Conservation (phyloP, 1,284 basidiomycete species). For the Chalciporus sp. region DNA sequence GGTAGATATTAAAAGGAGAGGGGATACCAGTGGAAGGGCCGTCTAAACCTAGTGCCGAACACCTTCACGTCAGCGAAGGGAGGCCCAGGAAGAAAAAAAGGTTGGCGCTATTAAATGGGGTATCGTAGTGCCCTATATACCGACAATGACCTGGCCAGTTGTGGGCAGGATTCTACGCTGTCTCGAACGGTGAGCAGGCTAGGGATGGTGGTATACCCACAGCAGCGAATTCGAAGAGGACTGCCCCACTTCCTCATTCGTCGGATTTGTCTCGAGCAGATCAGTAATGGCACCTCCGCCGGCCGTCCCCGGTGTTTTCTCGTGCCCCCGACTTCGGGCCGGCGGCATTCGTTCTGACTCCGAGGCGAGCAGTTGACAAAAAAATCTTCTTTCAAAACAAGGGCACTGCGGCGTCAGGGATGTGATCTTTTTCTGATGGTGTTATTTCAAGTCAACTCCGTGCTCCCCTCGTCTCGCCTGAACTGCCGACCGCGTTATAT, state of each 20-base stretch:
- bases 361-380: conserved; percentile 20
- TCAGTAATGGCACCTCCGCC: conserved; percentile 20
- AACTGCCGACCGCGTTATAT: conserved; percentile 8
- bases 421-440: not conserved
- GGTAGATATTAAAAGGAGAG: conserved; percentile 36
- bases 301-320: conserved; percentile 30
- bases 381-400: not conserved
- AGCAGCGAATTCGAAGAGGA: not conserved
- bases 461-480: conserved; percentile 4
- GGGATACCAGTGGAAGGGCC: conserved; percentile 25
- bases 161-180: conserved; percentile 3
- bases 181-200: conserved; percentile 12
- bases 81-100: conserved; percentile 16
- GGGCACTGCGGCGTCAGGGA: not conserved
- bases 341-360: conserved; percentile 36
- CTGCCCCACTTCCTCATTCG: conserved; percentile 21
- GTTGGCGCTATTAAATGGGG: conserved; percentile 18
- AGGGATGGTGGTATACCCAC: conserved; percentile 1
- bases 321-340: conserved; percentile 30
- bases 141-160: not conserved
- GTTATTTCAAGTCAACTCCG: conserved; percentile 16
- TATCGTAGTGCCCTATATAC: not conserved
- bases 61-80: conserved; percentile 29
- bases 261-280: conserved; percentile 27
- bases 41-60: conserved; percentile 31